phyloP scores from a whole-genome alignment of 305 asterid genomes.

The Fraxinus albicans region DNA sequence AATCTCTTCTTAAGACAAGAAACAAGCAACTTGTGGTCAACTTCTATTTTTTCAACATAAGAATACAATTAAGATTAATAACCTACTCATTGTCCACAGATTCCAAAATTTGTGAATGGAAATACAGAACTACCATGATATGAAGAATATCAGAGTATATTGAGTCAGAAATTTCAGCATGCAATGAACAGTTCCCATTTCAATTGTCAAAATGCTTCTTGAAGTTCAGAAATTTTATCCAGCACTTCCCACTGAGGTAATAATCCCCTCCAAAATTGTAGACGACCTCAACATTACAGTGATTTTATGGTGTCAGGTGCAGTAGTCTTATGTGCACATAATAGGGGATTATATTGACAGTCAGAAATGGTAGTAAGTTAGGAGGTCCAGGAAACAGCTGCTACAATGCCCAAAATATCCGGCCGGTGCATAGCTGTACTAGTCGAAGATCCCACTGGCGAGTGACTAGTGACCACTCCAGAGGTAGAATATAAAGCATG shows the following conservation, averaged over 20 bases:
- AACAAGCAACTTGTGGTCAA: not conserved
- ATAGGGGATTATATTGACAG: not conserved
- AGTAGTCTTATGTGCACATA: not conserved
- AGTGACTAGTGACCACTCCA: not conserved
- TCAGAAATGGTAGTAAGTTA: not conserved
- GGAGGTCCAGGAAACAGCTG: not conserved
- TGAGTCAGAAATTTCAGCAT: not conserved
- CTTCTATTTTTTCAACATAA: not conserved
- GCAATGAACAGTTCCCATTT: not conserved
- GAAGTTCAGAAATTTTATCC: not conserved
- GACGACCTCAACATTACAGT: not conserved
- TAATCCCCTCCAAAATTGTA: not conserved
- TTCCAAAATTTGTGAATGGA: not conserved
- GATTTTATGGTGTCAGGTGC: not conserved
- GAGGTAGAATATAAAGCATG: not conserved
- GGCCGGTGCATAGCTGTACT: not conserved
- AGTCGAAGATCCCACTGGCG: not conserved
- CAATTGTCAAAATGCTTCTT: not conserved
- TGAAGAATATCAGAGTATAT: not conserved
- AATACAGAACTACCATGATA: not conserved
- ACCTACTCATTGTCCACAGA: not conserved
- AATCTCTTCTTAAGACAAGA: not conserved
- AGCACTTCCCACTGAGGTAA: not conserved
- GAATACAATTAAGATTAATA: not conserved
- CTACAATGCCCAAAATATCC: not conserved